Evolutionary conservation across 2,329 filamentous ascomycete genomes (phyloP).

Genomic region (Penicillium sp.): DNA sequence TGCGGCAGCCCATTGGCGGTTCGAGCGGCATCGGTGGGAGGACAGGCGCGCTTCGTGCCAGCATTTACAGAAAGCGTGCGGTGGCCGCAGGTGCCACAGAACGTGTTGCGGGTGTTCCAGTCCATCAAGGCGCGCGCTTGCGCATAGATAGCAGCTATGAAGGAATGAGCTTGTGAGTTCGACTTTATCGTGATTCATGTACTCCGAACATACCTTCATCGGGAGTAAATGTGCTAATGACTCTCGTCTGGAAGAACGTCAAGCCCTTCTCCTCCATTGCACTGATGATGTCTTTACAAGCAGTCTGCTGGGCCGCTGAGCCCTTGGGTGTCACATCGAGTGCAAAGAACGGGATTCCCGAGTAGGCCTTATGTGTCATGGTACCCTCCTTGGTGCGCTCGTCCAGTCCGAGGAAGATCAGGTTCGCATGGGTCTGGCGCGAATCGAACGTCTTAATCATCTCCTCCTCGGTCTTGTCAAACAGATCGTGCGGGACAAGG

Average conservation of each 20-base stretch:
- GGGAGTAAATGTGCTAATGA: slow-evolving; percentile 62
- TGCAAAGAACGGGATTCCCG: slow-evolving; percentile 82
- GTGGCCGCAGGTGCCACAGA: slow-evolving; percentile 86
- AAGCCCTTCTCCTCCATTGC: slow-evolving; percentile 63
- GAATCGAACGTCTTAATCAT: slow-evolving; percentile 75
- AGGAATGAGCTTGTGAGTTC: background rate
- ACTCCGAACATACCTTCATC: slow-evolving; percentile 57
- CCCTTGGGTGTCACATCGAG: slow-evolving; percentile 80
- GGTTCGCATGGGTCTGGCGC: slow-evolving; percentile 63
- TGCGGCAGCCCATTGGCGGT: slow-evolving; percentile 31
- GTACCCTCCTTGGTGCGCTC: slow-evolving; percentile 56
- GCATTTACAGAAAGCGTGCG: slow-evolving; percentile 63
- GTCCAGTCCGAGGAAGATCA: slow-evolving; percentile 84
- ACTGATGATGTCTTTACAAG: slow-evolving; percentile 62
- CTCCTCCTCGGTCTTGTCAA: slow-evolving; percentile 71
- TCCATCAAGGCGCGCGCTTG: slow-evolving; percentile 86
- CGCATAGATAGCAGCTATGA: slow-evolving; percentile 80
- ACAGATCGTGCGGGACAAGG: slow-evolving; percentile 72
- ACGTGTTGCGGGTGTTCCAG: slow-evolving; percentile 92
- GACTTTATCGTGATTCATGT: background rate
- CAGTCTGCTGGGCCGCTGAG: slow-evolving; percentile 57
- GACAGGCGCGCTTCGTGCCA: slow-evolving; percentile 49
- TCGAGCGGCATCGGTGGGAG: slow-evolving; percentile 45
- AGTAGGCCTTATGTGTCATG: slow-evolving; percentile 61
- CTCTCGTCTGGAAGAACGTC: slow-evolving; percentile 67